These are phyloP conservation scores for Solanum bulbocastanum DNA, from an alignment of 257 asterid genomes.

Conservation along the genomic window DNA sequence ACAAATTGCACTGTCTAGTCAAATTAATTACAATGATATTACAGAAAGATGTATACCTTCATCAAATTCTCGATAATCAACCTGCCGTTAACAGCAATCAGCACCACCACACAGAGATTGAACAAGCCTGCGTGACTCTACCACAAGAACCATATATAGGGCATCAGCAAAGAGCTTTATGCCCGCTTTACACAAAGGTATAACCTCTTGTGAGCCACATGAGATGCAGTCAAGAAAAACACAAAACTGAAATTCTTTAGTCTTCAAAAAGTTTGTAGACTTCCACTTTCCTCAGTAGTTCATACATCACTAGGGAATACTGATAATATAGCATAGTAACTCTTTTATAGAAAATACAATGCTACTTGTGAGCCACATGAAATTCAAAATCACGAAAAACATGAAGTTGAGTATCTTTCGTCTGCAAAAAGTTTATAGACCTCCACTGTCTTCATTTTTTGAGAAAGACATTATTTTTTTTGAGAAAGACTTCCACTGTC, in stretches of 20 bases:
- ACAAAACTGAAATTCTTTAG: background rate
- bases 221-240: background rate
- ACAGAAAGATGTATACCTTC: constrained; percentile 52
- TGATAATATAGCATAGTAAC: background rate
- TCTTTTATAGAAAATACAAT: background rate
- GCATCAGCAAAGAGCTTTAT: background rate
- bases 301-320: background rate
- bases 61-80: constrained; percentile 91
- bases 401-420: background rate
- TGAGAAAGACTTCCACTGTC: background rate
- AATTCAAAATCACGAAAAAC: background rate
- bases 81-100: constrained; percentile 95
- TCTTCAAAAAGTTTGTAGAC: background rate
- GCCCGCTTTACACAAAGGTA: background rate
- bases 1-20: background rate
- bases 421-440: background rate
- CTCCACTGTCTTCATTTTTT: background rate
- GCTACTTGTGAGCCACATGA: background rate
- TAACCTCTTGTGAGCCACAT: background rate
- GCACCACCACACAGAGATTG: constrained; percentile 98
- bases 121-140: constrained; percentile 99
- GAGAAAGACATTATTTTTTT: too few relatives aligned
- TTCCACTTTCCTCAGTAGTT: background rate
- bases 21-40: background rate
- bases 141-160: constrained; percentile 13